Percentiles rank a stretch among this genome's conserved stretches.
Conservation (phyloP, 495 filamentous ascomycete species). For the Apiosordaria backusii region DNA sequence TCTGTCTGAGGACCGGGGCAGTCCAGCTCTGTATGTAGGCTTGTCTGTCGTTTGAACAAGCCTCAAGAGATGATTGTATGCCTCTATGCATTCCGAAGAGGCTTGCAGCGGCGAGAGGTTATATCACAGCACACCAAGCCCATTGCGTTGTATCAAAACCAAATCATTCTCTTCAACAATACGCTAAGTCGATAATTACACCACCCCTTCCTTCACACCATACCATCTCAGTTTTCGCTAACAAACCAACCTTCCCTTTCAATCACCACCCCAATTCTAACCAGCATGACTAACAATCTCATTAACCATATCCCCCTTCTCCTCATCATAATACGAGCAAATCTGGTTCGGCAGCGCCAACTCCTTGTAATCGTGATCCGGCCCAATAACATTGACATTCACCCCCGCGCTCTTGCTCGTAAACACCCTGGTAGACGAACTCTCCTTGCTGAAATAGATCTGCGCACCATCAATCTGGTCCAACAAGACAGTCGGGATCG, state of each 20-base stretch:
- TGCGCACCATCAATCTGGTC: constrained; percentile 91
- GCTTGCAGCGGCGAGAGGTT: too few species aligned
- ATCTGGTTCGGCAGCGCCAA: constrained; percentile 86
- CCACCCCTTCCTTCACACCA: background rate
- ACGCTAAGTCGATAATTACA: background rate
- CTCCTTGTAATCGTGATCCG: constrained; percentile 78
- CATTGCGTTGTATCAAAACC: background rate
- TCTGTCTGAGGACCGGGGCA: too few species aligned
- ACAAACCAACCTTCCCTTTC: background rate
- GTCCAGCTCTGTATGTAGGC: too few species aligned
- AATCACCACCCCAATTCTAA: constrained; percentile 28
- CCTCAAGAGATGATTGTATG: too few species aligned
- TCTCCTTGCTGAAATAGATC: constrained; percentile 78
- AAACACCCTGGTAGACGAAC: constrained; percentile 74
- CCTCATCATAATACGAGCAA: constrained; percentile 65
- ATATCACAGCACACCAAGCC: too few species aligned
- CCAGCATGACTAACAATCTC: constrained; percentile 91
- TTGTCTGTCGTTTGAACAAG: too few species aligned
- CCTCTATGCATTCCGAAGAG: too few species aligned
- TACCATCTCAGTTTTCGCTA: background rate
- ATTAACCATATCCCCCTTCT: constrained; percentile 66
- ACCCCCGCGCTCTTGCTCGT: constrained; percentile 78
- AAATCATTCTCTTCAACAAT: background rate
- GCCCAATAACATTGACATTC: constrained; percentile 76
- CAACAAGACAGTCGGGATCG: constrained; percentile 78